Base-by-base conservation (phyloP, 2,329 filamentous ascomycete genomes). In the Aspergillus aculeatus region DNA sequence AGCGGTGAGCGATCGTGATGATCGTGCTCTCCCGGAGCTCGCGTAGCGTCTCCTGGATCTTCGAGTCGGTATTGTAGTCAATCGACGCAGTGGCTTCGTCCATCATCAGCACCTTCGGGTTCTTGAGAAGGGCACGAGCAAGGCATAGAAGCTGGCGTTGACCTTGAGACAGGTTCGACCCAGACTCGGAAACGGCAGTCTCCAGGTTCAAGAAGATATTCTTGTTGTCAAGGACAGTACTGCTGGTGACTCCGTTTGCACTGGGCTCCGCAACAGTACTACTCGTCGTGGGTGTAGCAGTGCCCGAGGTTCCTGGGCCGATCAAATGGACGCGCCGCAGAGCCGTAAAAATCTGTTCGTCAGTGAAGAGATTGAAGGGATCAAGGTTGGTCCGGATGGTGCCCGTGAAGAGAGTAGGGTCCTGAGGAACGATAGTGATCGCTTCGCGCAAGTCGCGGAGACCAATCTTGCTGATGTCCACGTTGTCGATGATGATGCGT, bases 61-160 rank as follows among this genome's bases (percentile, higher is more conserved):
- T 97, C 53, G 89, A 84, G 71, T 99, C 95, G 2, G 95, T 99
- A 5, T 88, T 89, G 77, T 98, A 98, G 78, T 99, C 95, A 71
- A 99, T 98, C 0, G 91, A 96, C 0, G 95, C 95, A 0, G 95
- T 99, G 0, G 95, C 95, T 80, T 99, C 95, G 76, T 99, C 95
- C 95, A 99, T 98, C 71, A 99, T 89, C n/a, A 99, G 82, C 1
- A 99, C 92, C 65, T 90, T 93, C 0, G 95, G 93, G 35, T 86
- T 86, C 78, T 96, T 97, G 64, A 99, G 88, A 66, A 99, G 86
- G 0, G 95, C 95, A 57, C 95, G 89, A 0, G 94, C 95, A 10
- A 99, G 86, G 73, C 95, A 99, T 58, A 99, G 82, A 10, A 99
- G 88, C 76, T 99, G 95, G 7, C 95, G 88, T 75, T 99, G 95